Evolutionary conservation across 495 filamentous ascomycete species (phyloP).

Genomic region (Acidiella bohemica): DNA sequence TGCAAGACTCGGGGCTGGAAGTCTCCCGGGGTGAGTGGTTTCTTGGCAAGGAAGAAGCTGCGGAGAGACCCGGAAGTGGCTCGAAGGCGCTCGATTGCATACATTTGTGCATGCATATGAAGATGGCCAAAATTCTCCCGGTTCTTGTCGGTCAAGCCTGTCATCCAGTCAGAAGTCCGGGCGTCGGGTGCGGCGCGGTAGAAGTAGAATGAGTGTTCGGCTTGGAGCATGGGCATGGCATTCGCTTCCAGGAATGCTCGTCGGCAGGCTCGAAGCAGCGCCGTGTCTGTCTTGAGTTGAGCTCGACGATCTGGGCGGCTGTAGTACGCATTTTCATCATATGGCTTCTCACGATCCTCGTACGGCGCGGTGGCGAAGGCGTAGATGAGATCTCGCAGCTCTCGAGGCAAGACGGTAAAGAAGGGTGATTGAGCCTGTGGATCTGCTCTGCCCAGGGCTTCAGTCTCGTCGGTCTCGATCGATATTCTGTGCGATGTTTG

Average conservation of each 20-base stretch:
- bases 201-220: conserved; percentile 17
- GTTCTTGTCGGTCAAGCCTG: conserved; percentile 2
- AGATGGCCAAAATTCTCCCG: conserved; percentile 12
- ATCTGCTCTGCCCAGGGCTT: conserved; percentile 3
- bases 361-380: conserved; percentile 23
- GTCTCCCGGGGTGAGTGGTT: not conserved
- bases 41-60: conserved; percentile 1
- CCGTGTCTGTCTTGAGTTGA: conserved; percentile 18
- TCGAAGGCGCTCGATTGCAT: conserved; percentile 1
- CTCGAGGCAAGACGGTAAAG: conserved; percentile 24
- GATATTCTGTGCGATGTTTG: too few species aligned
- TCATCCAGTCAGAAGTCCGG: conserved; percentile 5
- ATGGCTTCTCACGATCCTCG: conserved; percentile 18
- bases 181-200: conserved; percentile 8
- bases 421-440: conserved; percentile 18
- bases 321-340: conserved; percentile 16
- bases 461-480: conserved; percentile 1
- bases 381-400: conserved; percentile 26
- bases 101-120: conserved; percentile 16
- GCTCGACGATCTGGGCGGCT: conserved; percentile 23
- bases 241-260: conserved; percentile 24
- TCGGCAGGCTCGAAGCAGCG: conserved; percentile 25
- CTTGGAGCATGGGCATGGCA: conserved; percentile 18
- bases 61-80: not conserved
- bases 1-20: conserved; percentile 18